These are phyloP conservation scores for Chaetomiaceae sp. DNA, from an alignment of 2,329 filamentous ascomycete genomes.

Conservation along the genomic window DNA sequence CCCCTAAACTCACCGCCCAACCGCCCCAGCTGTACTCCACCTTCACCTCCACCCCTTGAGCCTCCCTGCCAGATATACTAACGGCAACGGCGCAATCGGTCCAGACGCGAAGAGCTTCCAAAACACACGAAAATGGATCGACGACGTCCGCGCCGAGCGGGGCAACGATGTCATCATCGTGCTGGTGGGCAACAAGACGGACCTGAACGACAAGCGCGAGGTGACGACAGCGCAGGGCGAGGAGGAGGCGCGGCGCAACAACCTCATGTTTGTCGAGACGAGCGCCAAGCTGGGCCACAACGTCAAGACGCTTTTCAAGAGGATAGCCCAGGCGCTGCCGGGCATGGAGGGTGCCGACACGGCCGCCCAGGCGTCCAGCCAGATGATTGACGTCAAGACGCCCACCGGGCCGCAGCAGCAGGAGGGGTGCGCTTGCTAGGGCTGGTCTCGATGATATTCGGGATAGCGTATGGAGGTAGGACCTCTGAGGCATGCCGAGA, in stretches of 20 bases:
- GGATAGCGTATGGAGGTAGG: no score
- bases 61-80: background rate
- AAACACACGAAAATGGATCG: slow-evolving; percentile 99
- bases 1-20: no score
- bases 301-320: slow-evolving; percentile 93
- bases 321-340: slow-evolving; percentile 94
- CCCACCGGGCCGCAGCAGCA: slow-evolving; percentile 57
- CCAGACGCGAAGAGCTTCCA: slow-evolving; percentile 90
- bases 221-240: slow-evolving; percentile 95
- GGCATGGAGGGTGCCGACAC: slow-evolving; percentile 92
- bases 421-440: slow-evolving; percentile 64
- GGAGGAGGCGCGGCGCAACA: slow-evolving; percentile 96
- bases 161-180: slow-evolving; percentile 99
- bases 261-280: slow-evolving; percentile 98
- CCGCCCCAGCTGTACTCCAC: background rate
- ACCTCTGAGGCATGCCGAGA: no score
- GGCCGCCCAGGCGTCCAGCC: slow-evolving; percentile 63
- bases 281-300: slow-evolving; percentile 97
- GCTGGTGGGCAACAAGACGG: slow-evolving; percentile 97
- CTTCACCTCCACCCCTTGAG: background rate
- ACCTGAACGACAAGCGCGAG: slow-evolving; percentile 96
- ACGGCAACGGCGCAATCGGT: background rate
- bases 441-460: no score
- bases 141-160: slow-evolving; percentile 92
- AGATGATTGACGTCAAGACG: slow-evolving; percentile 94